phyloP scores from a whole-genome alignment of 129 eudicot species.

The Solidago caesia region DNA sequence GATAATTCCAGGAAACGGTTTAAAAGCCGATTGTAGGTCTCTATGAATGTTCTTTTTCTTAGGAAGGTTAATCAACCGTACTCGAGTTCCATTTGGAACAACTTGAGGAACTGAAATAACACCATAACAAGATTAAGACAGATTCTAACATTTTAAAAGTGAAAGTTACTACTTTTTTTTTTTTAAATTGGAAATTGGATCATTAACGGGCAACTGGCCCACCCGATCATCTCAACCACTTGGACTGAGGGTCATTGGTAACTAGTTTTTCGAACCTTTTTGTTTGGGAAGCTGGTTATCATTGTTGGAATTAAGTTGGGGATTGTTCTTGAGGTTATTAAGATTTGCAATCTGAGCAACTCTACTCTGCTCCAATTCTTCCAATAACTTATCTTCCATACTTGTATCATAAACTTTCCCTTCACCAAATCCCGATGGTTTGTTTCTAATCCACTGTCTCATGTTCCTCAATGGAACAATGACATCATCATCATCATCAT shows the following conservation, averaged over 20 bases:
- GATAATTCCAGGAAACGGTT: constrained; percentile 68
- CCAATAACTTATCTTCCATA: constrained; percentile 73
- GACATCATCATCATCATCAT: constrained; percentile 46
- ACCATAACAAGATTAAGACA: not conserved
- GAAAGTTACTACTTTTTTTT: not conserved
- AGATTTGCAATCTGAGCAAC: constrained; percentile 76
- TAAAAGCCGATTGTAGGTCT: constrained; percentile 68
- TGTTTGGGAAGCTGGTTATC: constrained; percentile 32
- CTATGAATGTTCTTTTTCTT: constrained; percentile 82
- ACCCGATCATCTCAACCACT: too few relatives aligned
- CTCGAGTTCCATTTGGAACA: constrained; percentile 56
- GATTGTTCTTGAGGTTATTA: constrained; percentile 62
- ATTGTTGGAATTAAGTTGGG: constrained; percentile 35
- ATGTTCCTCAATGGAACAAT: constrained; percentile 53
- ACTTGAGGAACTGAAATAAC: constrained; percentile 42
- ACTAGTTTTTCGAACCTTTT: constrained; percentile 39
- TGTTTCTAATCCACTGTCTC: constrained; percentile 59
- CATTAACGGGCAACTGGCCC: too few relatives aligned
- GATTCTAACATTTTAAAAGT: not conserved
- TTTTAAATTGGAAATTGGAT: too few relatives aligned
- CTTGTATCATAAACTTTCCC: constrained; percentile 87
- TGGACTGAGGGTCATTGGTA: too few relatives aligned
- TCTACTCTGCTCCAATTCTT: constrained; percentile 75
- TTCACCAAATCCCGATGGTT: constrained; percentile 88
- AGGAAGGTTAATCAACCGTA: constrained; percentile 81